phyloP scores from a whole-genome alignment of 1,284 basidiomycete species.

The Ustilago curta region DNA sequence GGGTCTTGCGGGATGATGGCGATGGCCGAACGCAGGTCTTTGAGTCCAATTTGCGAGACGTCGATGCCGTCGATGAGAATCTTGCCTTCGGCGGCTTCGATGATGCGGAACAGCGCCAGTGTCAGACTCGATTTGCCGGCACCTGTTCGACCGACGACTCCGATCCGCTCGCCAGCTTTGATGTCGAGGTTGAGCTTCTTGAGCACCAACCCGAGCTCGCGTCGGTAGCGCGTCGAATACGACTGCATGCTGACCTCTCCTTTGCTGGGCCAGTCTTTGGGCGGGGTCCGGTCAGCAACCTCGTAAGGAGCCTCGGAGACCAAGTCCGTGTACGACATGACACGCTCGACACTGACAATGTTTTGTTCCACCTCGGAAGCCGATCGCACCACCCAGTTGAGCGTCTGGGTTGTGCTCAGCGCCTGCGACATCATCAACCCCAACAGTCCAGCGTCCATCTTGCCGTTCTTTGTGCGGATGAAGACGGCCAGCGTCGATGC shows the following conservation, averaged over 20 bases:
- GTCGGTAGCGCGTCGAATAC: slow-evolving; percentile 85
- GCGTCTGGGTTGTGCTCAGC: slow-evolving; percentile 74
- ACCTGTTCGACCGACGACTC: slow-evolving; percentile 80
- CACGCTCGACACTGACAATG: slow-evolving; percentile 79
- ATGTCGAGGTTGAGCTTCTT: slow-evolving; percentile 78
- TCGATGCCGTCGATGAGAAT: slow-evolving; percentile 87
- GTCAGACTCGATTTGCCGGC: slow-evolving; percentile 89
- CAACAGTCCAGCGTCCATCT: slow-evolving; percentile 85
- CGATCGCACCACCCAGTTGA: slow-evolving; percentile 84
- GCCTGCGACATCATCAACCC: slow-evolving; percentile 84
- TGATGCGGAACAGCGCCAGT: slow-evolving; percentile 70
- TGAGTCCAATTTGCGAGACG: slow-evolving; percentile 83
- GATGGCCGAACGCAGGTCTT: slow-evolving; percentile 75
- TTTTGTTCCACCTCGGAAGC: slow-evolving; percentile 94
- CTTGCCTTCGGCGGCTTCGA: slow-evolving; percentile 80
- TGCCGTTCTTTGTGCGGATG: slow-evolving; percentile 72
- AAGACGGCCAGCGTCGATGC: slow-evolving; percentile 79
- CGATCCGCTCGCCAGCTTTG: slow-evolving; percentile 80
- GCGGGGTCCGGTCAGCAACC: slow-evolving; percentile 49
- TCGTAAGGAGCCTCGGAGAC: slow-evolving; percentile 78
- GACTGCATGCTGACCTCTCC: slow-evolving; percentile 83
- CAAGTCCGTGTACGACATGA: slow-evolving; percentile 78
- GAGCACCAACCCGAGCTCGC: slow-evolving; percentile 82
- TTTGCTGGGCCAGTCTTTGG: slow-evolving; percentile 78
- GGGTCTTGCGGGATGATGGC: slow-evolving; percentile 85